Evolutionary conservation across 1,284 basidiomycete genomes (phyloP).

Genomic region (Tetrapyrgos nigripes): DNA sequence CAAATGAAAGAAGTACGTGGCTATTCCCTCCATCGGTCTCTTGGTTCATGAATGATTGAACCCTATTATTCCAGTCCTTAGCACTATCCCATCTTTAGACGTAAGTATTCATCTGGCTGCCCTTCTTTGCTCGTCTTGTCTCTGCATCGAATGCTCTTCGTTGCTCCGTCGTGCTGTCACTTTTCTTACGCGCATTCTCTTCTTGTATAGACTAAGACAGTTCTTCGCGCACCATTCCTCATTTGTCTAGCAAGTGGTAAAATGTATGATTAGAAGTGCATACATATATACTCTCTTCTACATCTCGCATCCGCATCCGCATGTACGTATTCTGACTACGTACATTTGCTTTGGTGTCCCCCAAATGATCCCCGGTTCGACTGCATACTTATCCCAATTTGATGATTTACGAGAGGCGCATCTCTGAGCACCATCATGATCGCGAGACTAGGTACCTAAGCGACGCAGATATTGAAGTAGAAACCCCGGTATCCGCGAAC

Average conservation of each 20-base stretch:
- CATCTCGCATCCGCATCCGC: no score
- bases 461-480: no score
- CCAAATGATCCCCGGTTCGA: neutral
- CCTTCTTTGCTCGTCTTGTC: constrained; percentile 1
- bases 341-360: no score
- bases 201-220: no score
- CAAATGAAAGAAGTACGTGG: constrained; percentile 46
- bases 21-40: neutral
- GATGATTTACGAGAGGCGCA: neutral
- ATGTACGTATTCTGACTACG: no score
- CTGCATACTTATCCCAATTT: no score
- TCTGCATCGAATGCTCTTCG: constrained; percentile 1
- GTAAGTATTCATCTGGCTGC: neutral
- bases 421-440: neutral
- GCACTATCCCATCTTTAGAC: neutral
- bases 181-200: neutral
- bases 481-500: no score
- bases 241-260: no score
- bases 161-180: neutral
- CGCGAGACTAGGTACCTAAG: neutral
- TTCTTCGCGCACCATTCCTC: no score
- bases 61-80: neutral
- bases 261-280: no score
- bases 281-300: no score
- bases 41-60: neutral